Conservation (phyloP, 306 rosid genomes). For the Vachellia pachyceras region DNA sequence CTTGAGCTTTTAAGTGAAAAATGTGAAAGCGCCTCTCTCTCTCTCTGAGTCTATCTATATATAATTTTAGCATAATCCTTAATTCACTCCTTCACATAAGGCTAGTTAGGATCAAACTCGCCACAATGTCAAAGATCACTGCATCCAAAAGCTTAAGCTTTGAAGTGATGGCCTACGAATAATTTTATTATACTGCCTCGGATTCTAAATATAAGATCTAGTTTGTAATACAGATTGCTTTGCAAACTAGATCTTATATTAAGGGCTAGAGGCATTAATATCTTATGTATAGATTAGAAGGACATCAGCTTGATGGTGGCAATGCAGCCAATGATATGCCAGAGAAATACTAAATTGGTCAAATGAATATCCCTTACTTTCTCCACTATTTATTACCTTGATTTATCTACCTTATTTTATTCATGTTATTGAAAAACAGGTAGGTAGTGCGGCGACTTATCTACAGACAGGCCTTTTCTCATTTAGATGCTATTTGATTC, state of each 20-base stretch:
- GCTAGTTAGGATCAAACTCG: not conserved
- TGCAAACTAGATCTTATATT: no score
- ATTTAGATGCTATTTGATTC: conserved; percentile 54
- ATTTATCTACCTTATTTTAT: conserved; percentile 24
- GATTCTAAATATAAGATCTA: no score
- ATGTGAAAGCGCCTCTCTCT: no score
- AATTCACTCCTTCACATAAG: not conserved
- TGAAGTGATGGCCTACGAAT: not conserved
- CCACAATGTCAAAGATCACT: no score
- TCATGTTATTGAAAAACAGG: conserved; percentile 46
- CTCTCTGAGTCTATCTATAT: no score
- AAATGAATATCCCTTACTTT: not conserved
- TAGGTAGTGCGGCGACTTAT: conserved; percentile 87
- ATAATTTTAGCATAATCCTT: no score
- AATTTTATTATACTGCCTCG: not conserved
- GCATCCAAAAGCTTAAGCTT: not conserved
- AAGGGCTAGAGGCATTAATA: not conserved
- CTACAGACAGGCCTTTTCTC: conserved; percentile 73
- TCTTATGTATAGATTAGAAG: not conserved
- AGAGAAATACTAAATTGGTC: not conserved
- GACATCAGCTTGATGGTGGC: not conserved
- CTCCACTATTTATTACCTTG: not conserved
- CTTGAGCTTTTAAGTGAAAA: no score
- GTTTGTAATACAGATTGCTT: no score
- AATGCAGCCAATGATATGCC: not conserved